Conservation (phyloP, 1,139 yeast genomes). For the Geotrichum restrictum region DNA sequence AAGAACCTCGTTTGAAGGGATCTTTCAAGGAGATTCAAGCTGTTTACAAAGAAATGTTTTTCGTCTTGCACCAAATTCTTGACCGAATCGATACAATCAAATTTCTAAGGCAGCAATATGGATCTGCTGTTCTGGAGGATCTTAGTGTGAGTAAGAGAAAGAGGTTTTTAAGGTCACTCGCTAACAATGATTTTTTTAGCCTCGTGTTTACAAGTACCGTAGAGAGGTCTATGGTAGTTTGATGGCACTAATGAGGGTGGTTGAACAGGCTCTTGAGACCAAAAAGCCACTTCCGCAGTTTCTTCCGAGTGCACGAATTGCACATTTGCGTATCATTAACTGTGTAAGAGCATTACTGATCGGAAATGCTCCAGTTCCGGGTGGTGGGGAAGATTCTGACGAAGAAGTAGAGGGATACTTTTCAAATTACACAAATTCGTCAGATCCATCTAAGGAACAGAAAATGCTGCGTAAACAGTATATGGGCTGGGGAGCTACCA, state of each 20-base stretch:
- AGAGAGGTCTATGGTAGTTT: constrained; percentile 46
- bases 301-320: constrained; percentile 48
- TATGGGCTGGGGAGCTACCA: constrained; percentile 51
- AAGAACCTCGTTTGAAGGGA: constrained; percentile 50
- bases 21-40: constrained; percentile 42
- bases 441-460: constrained; percentile 16
- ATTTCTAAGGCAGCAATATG: constrained; percentile 44
- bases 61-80: constrained; percentile 46
- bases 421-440: constrained; percentile 12
- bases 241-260: constrained; percentile 40
- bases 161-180: too few relatives aligned
- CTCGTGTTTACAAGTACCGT: constrained; percentile 44
- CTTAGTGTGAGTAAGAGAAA: constrained; percentile 32
- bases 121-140: constrained; percentile 47
- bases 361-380: constrained; percentile 17
- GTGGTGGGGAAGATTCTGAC: constrained; percentile 1
- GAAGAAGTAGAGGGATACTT: constrained; percentile 16
- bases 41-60: constrained; percentile 46
- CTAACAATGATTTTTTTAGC: constrained; percentile 16
- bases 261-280: constrained; percentile 44
- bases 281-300: constrained; percentile 50
- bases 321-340: constrained; percentile 46
- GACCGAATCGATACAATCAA: constrained; percentile 48
- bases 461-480: constrained; percentile 41
- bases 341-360: constrained; percentile 41